A percentile compares a stretch with the other conserved stretches of the same genome.
phyloP scores from a whole-genome alignment of 73 alveolate species.

The Stentor coeruleus region DNA sequence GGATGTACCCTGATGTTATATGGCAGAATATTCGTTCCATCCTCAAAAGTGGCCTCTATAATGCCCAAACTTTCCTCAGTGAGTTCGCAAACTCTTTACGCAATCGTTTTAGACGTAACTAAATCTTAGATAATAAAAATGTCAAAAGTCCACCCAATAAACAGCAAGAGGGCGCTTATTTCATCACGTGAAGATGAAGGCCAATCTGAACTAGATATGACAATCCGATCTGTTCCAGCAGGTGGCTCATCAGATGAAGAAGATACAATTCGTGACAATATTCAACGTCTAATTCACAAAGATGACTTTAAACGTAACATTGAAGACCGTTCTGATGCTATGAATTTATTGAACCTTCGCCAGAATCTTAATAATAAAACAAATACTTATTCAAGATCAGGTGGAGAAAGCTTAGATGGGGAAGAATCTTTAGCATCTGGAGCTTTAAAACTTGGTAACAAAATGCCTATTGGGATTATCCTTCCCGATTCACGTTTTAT shows the following conservation, averaged over 20 bases:
- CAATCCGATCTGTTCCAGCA: not conserved
- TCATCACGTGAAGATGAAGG: not conserved
- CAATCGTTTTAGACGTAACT: not conserved
- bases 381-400: not conserved
- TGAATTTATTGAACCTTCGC: not conserved
- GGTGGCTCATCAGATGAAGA: constrained; percentile 23
- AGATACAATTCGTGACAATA: constrained; percentile 4
- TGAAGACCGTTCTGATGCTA: constrained; percentile 6
- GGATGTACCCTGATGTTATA: not conserved
- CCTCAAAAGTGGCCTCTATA: not conserved
- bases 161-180: not conserved
- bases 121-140: too few species aligned
- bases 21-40: not conserved
- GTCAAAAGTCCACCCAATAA: too few species aligned
- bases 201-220: not conserved
- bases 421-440: not conserved
- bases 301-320: not conserved
- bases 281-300: constrained; percentile 10
- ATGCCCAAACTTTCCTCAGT: not conserved
- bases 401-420: too few species aligned
- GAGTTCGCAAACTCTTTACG: not conserved
- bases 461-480: not conserved
- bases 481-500: constrained; percentile 37
- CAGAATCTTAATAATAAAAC: not conserved
- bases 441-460: not conserved